Evolutionary conservation across 2,329 filamentous ascomycete genomes (phyloP), one percentile per base, ranked within the genome.

Genomic region (Penicillium glabrum): DNA sequence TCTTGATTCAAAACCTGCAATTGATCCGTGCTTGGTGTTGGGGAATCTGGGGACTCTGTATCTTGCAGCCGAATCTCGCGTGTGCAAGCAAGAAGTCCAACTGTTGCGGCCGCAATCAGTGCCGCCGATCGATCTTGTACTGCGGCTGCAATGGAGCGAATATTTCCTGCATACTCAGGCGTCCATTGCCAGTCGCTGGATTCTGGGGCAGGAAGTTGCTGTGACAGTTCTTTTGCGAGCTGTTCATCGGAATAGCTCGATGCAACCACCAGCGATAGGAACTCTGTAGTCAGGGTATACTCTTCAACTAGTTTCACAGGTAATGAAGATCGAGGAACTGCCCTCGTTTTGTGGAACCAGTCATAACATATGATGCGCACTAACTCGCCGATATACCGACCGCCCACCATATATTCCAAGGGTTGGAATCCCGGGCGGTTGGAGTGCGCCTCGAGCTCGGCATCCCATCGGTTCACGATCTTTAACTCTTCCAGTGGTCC

Each of bases 391-490:
- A 91, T 77, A 69, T 91, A 91, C 23, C 88, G 79, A 1, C 88
- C 89, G 1, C 88, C 83, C 1, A 88, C 89, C 86, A 92, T 90
- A 73, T 91, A 92, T 69, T 93, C 89, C 24, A 92, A 80, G 0
- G 89, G 89, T 63, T 92, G 89, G 63, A 92, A 91, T 0, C 89
- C 89, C 0, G 89, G 87, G 11, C 77, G 77, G 62, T 89, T 86
- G 56, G 84, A 86, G 53, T 85, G 80, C 1, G 73, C 72, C 63
- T 90, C 88, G 6, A 93, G 79, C 54, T 80, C 74, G 10, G 79
- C 74, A 65, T 93, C 89, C 89, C 89, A 93, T 21, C 73, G 72
- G 6, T 82, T 91, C 54, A 89, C 80, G 41, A 91, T 77, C 1
- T 79, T 78, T 21, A 87, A 75, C 14, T 85, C 79, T 13, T 81